These are phyloP conservation scores for Penicillium psychrofluorescens DNA, from an alignment of 495 filamentous ascomycete genomes.

Conservation along the genomic window DNA sequence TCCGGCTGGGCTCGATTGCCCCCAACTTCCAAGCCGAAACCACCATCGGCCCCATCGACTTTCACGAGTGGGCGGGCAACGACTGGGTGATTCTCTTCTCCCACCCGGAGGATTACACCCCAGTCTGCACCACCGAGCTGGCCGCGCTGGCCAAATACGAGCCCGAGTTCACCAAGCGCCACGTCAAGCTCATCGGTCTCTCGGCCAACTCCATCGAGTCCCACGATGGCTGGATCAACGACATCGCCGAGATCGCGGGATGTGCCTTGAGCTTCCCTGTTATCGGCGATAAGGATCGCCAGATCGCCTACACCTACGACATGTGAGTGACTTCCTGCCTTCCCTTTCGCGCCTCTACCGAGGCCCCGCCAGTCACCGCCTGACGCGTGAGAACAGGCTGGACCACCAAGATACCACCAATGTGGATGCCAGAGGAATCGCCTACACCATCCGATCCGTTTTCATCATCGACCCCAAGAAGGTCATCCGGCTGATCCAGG, in stretches of 20 bases:
- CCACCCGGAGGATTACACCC: conserved; percentile 83
- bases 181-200: conserved; percentile 92
- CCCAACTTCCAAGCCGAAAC: conserved; percentile 93
- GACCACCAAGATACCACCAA: conserved; percentile 49
- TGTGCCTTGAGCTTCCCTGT: conserved; percentile 57
- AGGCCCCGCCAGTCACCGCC: no score
- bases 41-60: conserved; percentile 85
- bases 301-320: conserved; percentile 59
- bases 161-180: conserved; percentile 90
- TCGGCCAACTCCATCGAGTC: conserved; percentile 53
- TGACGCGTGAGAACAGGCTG: conserved; percentile 13
- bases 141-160: conserved; percentile 95
- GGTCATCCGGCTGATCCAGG: conserved; percentile 61
- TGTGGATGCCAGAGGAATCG: conserved; percentile 49
- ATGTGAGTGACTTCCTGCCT: conserved; percentile 27
- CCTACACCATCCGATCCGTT: conserved; percentile 61
- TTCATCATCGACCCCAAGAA: conserved; percentile 65
- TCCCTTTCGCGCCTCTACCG: no score
- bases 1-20: conserved; percentile 84
- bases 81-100: conserved; percentile 96
- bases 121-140: conserved; percentile 97
- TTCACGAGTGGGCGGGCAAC: conserved; percentile 94
- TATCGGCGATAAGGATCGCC: conserved; percentile 59
- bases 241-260: conserved; percentile 55
- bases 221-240: conserved; percentile 56